These are phyloP conservation scores for Mallotus japonicus DNA, from an alignment of 441 rosid genomes.

Conservation along the genomic window DNA sequence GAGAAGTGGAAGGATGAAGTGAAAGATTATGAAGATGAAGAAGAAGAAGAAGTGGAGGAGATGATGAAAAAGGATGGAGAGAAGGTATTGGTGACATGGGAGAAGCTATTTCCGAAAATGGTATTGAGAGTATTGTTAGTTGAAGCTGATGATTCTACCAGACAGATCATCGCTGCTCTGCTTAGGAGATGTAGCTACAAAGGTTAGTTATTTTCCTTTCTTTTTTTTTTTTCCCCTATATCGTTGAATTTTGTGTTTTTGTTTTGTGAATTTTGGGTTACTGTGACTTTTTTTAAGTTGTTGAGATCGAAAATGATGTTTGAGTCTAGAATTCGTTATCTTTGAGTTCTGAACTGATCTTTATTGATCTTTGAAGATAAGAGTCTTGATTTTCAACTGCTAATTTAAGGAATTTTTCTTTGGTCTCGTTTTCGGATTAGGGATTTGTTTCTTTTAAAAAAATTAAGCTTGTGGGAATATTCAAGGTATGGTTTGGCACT, in stretches of 20 bases:
- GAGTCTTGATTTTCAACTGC: neutral
- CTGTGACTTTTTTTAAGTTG: neutral
- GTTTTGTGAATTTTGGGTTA: neutral
- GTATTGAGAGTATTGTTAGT: conserved; percentile 70
- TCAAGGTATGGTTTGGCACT: no score
- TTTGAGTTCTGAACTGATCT: neutral
- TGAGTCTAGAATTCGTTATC: neutral
- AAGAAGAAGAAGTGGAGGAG: neutral
- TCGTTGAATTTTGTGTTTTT: no score
- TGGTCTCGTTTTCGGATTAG: neutral
- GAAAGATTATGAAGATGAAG: neutral
- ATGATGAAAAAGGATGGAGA: neutral
- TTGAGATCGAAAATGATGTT: no score
- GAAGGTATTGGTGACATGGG: conserved; percentile 15
- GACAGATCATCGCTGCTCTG: conserved; percentile 80
- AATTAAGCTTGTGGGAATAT: neutral
- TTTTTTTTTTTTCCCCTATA: neutral
- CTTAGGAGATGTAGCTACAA: conserved; percentile 82
- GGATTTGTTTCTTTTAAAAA: neutral
- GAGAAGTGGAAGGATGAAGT: conserved; percentile 1
- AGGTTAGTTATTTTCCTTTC: conserved; percentile 42
- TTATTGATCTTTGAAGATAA: neutral
- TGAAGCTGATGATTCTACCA: conserved; percentile 92
- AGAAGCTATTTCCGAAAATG: conserved; percentile 59
- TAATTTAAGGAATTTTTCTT: neutral